Percentiles rank a stretch among this genome's conserved stretches.
phyloP scores from a whole-genome alignment of 495 filamentous ascomycete species.

The Thozetella sp. region DNA sequence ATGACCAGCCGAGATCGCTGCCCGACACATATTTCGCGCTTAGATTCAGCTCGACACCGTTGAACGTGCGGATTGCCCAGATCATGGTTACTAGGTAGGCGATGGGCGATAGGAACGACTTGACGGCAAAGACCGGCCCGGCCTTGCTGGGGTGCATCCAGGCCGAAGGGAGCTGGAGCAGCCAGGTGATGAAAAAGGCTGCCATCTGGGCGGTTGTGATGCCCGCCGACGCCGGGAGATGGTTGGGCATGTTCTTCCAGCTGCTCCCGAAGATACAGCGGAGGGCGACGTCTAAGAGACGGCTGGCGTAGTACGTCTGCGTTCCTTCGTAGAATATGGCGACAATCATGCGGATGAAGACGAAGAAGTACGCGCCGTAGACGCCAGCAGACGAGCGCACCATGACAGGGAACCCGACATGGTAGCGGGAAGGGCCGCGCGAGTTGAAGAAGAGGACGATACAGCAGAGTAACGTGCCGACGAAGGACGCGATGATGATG shows the following conservation, averaged over 20 bases:
- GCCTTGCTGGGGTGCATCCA: slow-evolving; percentile 1
- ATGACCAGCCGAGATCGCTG: not conserved
- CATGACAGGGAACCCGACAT: slow-evolving; percentile 1
- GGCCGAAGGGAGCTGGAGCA: not conserved
- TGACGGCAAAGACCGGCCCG: not conserved
- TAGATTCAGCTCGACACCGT: not conserved
- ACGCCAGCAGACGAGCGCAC: not conserved
- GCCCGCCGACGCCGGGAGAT: not conserved
- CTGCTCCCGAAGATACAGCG: not conserved
- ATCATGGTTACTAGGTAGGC: slow-evolving; percentile 2
- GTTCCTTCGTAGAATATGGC: not conserved
- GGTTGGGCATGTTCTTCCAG: not conserved
- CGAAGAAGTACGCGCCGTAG: not conserved
- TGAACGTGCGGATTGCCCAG: not conserved
- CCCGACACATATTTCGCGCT: not conserved
- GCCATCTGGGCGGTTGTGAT: not conserved
- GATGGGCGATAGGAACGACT: slow-evolving; percentile 1
- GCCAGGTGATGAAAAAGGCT: not conserved
- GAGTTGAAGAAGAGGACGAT: slow-evolving; percentile 1
- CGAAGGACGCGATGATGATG: not conserved
- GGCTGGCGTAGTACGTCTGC: slow-evolving; percentile 1
- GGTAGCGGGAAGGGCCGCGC: not conserved
- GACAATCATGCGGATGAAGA: slow-evolving; percentile 3
- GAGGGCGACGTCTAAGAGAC: not conserved
- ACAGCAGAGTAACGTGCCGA: not conserved